Evolutionary conservation across 805 yeast genomes (phyloP), one percentile per base, ranked within the genome.

Genomic region (Ogataea paradorogensis): DNA sequence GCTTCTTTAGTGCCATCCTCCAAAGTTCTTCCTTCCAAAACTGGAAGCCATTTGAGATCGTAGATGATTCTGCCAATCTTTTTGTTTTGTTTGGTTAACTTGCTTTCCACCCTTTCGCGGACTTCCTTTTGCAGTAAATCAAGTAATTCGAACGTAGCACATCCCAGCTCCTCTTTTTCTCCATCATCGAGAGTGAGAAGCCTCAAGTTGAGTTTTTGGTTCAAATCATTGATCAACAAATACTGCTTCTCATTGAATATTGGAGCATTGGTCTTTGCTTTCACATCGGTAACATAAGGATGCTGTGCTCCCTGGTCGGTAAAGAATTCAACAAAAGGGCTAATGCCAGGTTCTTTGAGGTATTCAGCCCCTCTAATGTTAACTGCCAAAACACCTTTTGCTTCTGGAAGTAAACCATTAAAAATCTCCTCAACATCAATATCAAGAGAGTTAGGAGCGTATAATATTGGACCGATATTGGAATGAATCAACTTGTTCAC

Each of bases 391-490:
- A 79, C 80, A 50, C 91, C 93, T 48, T 71, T 70, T 5, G 89
- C 81, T 48, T 82, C 90, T 40, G 80, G 78, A 5, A 77, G 62
- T 53, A 76, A 76, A 30, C 71, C 74, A 28, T 80, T 78, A 73
- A 84, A 69, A 15, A 84, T 61, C 45, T 82, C 88, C 57, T 81
- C 87, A 28, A 84, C 84, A 52, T 84, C 81, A 45, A 85, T 65
- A 55, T 84, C 91, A 29, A 83, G 62, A 40, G 85, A 80, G 61
- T 85, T 85, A 50, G 95, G 95, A 8, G 90, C 89, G 58, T 84
- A 84, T 44, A 85, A 62, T 80, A 84, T 78, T 30, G 91, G 93
- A 30, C 84, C 80, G 53, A 80, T 78, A 49, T 67, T 82, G 34
- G 84, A 65, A 61, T 85, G 83, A 55, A 85, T 78, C 59, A 82